Evolutionary conservation across 2,329 filamentous ascomycete species (phyloP).

Genomic region (Penicillium sp.): DNA sequence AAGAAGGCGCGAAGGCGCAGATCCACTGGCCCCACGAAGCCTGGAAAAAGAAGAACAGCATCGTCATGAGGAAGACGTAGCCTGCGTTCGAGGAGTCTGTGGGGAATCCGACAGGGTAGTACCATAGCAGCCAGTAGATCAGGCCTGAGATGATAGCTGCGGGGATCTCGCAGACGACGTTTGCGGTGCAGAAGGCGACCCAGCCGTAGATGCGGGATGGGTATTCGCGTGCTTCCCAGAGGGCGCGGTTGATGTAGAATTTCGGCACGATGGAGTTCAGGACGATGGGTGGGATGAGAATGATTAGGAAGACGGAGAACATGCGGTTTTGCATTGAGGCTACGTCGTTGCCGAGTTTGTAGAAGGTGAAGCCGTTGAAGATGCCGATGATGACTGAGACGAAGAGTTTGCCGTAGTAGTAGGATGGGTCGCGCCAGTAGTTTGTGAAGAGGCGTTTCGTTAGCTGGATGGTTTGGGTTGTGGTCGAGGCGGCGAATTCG

Average conservation of each 20-base stretch:
- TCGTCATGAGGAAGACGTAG: constrained; percentile 74
- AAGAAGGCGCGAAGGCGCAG: constrained; percentile 73
- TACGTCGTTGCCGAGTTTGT: constrained; percentile 62
- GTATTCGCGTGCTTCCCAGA: constrained; percentile 72
- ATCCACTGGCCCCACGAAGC: constrained; percentile 80
- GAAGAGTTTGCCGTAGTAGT: constrained; percentile 75
- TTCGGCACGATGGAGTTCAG: constrained; percentile 74
- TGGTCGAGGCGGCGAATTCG: constrained; percentile 66
- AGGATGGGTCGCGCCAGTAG: constrained; percentile 73
- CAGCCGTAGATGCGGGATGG: constrained; percentile 74
- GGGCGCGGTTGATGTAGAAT: constrained; percentile 68
- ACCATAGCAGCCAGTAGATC: constrained; percentile 73
- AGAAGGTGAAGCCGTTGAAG: constrained; percentile 80
- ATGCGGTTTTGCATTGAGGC: constrained; percentile 73
- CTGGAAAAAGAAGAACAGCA: constrained; percentile 75
- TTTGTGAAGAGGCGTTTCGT: constrained; percentile 68
- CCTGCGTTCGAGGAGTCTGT: constrained; percentile 63
- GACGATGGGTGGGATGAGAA: constrained; percentile 66
- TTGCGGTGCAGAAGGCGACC: constrained; percentile 71
- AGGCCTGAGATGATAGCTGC: constrained; percentile 62
- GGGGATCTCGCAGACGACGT: constrained; percentile 70
- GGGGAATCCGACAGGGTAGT: constrained; percentile 70
- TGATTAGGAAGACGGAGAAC: constrained; percentile 68
- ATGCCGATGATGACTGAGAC: constrained; percentile 67
- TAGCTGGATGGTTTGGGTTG: constrained; percentile 62